Evolutionary conservation across 2,329 filamentous ascomycete genomes (phyloP).

Genomic region (Fusarium xyrophilum): DNA sequence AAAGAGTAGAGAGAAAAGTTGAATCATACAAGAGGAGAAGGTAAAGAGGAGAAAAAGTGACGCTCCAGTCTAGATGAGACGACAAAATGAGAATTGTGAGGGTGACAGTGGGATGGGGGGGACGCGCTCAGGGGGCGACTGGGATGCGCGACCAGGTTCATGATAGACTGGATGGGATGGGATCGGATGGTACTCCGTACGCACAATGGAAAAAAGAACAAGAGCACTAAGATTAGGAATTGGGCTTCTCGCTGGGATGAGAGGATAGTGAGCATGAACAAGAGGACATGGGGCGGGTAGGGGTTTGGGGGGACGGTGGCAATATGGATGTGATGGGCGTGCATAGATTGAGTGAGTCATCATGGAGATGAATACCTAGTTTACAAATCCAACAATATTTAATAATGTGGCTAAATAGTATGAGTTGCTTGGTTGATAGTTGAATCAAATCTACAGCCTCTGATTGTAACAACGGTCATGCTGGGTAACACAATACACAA

Average conservation of each 20-base stretch:
- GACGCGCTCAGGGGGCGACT: conserved; percentile 35
- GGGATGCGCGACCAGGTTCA: conserved; percentile 36
- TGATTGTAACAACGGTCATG: conserved; percentile 1
- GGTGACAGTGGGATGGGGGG: conserved; percentile 35
- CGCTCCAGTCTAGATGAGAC: conserved; percentile 24
- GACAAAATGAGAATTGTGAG: conserved; percentile 24
- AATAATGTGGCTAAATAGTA: neutral
- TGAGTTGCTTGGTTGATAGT: neutral
- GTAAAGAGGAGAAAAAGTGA: conserved; percentile 15
- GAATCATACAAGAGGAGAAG: conserved; percentile 28
- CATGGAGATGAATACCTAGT: conserved; percentile 1
- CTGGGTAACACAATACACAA: conserved; percentile 8
- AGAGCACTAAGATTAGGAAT: conserved; percentile 34
- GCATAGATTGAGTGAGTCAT: conserved; percentile 13
- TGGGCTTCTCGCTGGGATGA: conserved; percentile 26
- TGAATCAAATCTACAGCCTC: neutral
- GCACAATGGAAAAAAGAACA: conserved; percentile 14
- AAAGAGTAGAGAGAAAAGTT: conserved; percentile 25
- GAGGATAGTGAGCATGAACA: conserved; percentile 28
- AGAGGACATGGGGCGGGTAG: conserved; percentile 21
- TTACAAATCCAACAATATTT: conserved; percentile 1
- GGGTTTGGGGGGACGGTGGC: conserved; percentile 12
- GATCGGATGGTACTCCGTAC: conserved; percentile 13
- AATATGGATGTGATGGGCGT: conserved; percentile 6
- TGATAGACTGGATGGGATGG: conserved; percentile 10